phyloP scores from a whole-genome alignment of 495 filamentous ascomycete genomes.

The Aspergillus affinis region DNA sequence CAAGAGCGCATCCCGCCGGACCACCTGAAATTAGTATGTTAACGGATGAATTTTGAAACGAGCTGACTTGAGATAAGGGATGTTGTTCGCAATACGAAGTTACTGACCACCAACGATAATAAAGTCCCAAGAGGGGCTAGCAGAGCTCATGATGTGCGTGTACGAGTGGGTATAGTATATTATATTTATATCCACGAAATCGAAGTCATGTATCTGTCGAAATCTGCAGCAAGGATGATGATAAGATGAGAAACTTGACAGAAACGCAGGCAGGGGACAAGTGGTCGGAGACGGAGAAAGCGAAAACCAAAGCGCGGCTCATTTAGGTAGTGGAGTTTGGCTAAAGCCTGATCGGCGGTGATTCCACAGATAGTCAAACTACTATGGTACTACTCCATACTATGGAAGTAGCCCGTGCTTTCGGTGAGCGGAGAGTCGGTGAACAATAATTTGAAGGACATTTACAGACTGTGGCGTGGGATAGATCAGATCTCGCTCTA shows the following conservation, averaged over 20 bases:
- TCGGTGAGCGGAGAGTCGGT: neutral
- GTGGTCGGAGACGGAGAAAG: neutral
- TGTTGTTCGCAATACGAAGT: neutral
- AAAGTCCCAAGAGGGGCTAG: conserved; percentile 1
- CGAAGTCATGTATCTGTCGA: neutral
- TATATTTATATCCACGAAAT: neutral
- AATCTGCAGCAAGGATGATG: neutral
- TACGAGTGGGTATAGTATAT: neutral
- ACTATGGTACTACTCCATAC: neutral
- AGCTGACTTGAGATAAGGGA: neutral
- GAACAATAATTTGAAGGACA: neutral
- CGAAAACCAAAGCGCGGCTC: too few relatives aligned
- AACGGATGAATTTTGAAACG: neutral
- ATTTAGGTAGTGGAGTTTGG: neutral
- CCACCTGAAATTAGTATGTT: conserved; percentile 41
- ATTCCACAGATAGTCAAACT: neutral
- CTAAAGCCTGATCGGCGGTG: neutral
- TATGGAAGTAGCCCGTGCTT: neutral
- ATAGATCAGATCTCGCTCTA: too few relatives aligned
- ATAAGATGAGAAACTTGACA: neutral
- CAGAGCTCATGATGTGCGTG: neutral
- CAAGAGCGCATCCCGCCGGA: conserved; percentile 53
- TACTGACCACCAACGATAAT: conserved; percentile 4
- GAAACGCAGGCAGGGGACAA: neutral
- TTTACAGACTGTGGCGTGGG: too few relatives aligned